Evolutionary conservation across 2,329 filamentous ascomycete genomes (phyloP).

Genomic region (Geoglossum cookeanum): DNA sequence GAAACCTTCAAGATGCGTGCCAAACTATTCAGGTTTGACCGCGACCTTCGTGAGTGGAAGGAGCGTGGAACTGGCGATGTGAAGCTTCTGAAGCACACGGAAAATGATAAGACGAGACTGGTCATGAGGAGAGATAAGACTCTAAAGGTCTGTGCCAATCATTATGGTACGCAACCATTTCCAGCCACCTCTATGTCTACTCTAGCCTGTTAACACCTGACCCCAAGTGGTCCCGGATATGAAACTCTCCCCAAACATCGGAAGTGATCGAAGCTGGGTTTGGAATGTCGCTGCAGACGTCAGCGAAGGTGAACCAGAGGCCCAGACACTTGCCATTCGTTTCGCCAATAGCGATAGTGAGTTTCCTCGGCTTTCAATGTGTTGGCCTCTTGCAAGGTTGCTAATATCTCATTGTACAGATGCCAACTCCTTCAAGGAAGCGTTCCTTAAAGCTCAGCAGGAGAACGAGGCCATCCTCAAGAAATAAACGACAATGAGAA

Average conservation of each 20-base stretch:
- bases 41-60: slow-evolving; percentile 90
- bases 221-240: slow-evolving; percentile 79
- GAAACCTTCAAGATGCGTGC: slow-evolving; percentile 98
- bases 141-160: slow-evolving; percentile 99
- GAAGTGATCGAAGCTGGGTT: slow-evolving; percentile 96
- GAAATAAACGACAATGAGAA: slow-evolving; percentile 22
- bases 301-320: slow-evolving; percentile 93
- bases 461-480: slow-evolving; percentile 81
- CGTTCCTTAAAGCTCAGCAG: slow-evolving; percentile 90
- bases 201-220: background rate
- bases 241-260: slow-evolving; percentile 96
- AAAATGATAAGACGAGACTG: slow-evolving; percentile 91
- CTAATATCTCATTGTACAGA: slow-evolving; percentile 31
- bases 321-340: slow-evolving; percentile 85
- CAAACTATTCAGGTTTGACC: slow-evolving; percentile 97
- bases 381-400: background rate
- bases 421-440: slow-evolving; percentile 93
- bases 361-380: slow-evolving; percentile 15
- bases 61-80: slow-evolving; percentile 96
- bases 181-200: background rate
- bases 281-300: slow-evolving; percentile 98
- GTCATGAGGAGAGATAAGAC: slow-evolving; percentile 99
- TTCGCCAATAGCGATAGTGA: slow-evolving; percentile 95
- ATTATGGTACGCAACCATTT: slow-evolving; percentile 58
- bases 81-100: slow-evolving; percentile 92